phyloP scores from a whole-genome alignment of 139 green algal genomes.

The Monoraphidium neglectum region DNA sequence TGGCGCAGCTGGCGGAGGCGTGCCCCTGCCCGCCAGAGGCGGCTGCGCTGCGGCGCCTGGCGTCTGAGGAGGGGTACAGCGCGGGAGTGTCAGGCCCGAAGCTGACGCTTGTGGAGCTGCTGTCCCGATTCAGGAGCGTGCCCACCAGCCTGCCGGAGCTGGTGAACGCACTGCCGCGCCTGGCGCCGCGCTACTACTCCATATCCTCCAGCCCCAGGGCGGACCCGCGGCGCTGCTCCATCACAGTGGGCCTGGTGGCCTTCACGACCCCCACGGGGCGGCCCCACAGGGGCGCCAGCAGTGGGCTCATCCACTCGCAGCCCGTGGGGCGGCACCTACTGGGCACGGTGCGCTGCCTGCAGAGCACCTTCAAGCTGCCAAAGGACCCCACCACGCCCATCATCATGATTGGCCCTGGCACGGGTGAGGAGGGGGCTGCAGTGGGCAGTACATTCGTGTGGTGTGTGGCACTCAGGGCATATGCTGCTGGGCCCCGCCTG shows the following conservation, averaged over 20 bases:
- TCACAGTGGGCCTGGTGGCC: slow-evolving; percentile 22
- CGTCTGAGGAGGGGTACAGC: slow-evolving; percentile 6
- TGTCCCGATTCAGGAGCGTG: not conserved
- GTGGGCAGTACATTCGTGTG: no score
- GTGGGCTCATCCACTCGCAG: slow-evolving; percentile 9
- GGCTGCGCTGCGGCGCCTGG: not conserved
- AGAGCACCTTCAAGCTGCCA: slow-evolving; percentile 86
- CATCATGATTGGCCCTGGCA: slow-evolving; percentile 95
- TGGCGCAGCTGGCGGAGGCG: slow-evolving; percentile 1
- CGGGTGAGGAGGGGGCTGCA: no score
- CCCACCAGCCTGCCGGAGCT: slow-evolving; percentile 3
- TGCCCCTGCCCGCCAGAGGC: slow-evolving; percentile 26
- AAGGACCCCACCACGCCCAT: slow-evolving; percentile 63
- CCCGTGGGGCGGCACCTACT: slow-evolving; percentile 12
- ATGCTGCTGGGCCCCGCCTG: no score
- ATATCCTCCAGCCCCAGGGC: slow-evolving; percentile 78
- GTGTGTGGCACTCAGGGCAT: no score
- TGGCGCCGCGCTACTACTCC: slow-evolving; percentile 79
- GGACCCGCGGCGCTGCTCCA: not conserved
- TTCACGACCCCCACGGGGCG: slow-evolving; percentile 41
- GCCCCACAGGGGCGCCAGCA: not conserved
- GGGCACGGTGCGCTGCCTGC: slow-evolving; percentile 24
- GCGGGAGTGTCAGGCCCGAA: not conserved
- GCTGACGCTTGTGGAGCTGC: slow-evolving; percentile 18
- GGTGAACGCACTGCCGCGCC: slow-evolving; percentile 1